Conservation (phyloP, 768 basidiomycete species). For the Pleurotus djamor region DNA sequence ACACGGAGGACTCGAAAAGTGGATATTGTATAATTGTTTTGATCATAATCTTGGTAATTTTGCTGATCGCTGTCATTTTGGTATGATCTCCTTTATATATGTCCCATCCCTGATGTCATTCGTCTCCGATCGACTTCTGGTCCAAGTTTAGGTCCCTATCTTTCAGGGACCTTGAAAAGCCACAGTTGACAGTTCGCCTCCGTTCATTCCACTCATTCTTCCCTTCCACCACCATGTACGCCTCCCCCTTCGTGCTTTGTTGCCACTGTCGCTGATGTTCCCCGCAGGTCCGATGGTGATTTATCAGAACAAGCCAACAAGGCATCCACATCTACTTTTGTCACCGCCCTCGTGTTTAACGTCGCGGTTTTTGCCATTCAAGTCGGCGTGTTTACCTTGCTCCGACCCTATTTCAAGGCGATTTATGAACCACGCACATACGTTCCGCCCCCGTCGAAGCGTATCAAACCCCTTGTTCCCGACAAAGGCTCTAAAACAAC, state of each 20-base stretch:
- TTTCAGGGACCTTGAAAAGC: not conserved
- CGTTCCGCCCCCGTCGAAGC: constrained; percentile 49
- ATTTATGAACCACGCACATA: constrained; percentile 91
- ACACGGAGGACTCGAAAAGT: constrained; percentile 88
- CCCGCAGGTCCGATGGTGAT: constrained; percentile 33
- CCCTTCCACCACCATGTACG: constrained; percentile 10
- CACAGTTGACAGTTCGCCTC: not conserved
- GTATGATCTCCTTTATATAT: constrained; percentile 31
- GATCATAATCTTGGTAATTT: constrained; percentile 71
- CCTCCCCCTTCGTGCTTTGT: not conserved
- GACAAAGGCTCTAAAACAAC: not conserved
- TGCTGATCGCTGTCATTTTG: constrained; percentile 81
- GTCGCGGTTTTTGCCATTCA: constrained; percentile 68
- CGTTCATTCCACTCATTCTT: not conserved
- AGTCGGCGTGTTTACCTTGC: constrained; percentile 74
- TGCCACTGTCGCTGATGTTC: not conserved
- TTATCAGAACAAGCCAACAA: constrained; percentile 32
- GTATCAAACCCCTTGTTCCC: constrained; percentile 47
- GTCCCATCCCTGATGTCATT: not conserved
- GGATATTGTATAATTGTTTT: constrained; percentile 90
- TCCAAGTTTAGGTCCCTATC: not conserved
- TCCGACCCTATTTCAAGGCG: constrained; percentile 81
- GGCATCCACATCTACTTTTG: constrained; percentile 76
- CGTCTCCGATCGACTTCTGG: not conserved
- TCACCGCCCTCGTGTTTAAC: constrained; percentile 87